phyloP scores from a whole-genome alignment of 345 rosid genomes.

The Melastoma malabathricum region DNA sequence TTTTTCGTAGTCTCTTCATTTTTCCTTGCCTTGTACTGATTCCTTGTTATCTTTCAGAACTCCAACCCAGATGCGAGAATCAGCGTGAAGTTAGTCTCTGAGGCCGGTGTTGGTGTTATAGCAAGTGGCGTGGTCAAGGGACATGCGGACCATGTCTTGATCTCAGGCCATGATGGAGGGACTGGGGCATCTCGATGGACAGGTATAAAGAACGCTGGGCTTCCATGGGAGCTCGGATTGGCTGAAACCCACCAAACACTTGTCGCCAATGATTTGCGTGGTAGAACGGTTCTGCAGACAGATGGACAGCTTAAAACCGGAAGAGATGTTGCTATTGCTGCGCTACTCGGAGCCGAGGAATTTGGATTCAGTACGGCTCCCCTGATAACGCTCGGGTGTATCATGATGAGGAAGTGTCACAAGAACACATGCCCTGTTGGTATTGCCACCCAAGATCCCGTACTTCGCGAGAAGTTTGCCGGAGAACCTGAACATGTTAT shows the following conservation, averaged over 20 bases:
- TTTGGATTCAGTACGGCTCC: slow-evolving; percentile 99
- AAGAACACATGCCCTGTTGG: slow-evolving; percentile 99
- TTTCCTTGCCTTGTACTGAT: neutral
- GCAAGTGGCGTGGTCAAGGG: slow-evolving; percentile 99
- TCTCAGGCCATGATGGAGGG: slow-evolving; percentile 99
- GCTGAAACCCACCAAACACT: slow-evolving; percentile 99
- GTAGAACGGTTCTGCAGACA: slow-evolving; percentile 94
- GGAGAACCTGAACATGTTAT: slow-evolving; percentile 99
- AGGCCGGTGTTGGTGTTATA: slow-evolving; percentile 99
- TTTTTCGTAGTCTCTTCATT: neutral
- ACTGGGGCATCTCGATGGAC: slow-evolving; percentile 99
- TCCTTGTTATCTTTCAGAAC: slow-evolving; percentile 28
- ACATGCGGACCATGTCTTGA: slow-evolving; percentile 94
- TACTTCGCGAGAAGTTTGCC: slow-evolving; percentile 93
- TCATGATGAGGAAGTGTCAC: slow-evolving; percentile 99
- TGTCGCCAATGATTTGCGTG: slow-evolving; percentile 98
- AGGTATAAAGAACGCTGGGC: slow-evolving; percentile 96
- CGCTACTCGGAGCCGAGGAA: slow-evolving; percentile 99
- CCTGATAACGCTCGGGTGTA: slow-evolving; percentile 94
- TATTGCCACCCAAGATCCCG: slow-evolving; percentile 99
- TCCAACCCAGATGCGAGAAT: slow-evolving; percentile 87
- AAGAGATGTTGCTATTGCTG: slow-evolving; percentile 93
- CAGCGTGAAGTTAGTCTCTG: slow-evolving; percentile 93
- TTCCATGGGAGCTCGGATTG: slow-evolving; percentile 98
- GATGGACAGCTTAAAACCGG: slow-evolving; percentile 99